Percentiles rank a stretch among this genome's conserved stretches.
Evolutionary conservation across 129 eudicot species (phyloP).

Genomic region (Lonicera japonica): DNA sequence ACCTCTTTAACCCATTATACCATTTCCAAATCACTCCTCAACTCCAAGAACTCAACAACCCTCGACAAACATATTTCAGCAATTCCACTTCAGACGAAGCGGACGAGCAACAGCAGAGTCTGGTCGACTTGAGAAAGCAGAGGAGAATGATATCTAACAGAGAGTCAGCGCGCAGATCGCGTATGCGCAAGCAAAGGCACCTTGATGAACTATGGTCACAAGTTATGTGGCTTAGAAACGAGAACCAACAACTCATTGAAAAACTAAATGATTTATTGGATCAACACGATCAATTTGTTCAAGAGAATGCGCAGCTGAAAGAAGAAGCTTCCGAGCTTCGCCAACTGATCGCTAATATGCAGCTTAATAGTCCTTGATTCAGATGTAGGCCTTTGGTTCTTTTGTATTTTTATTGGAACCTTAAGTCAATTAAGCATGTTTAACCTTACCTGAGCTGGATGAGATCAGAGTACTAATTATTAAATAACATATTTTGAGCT

Average conservation of each 20-base stretch:
- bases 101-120: slow-evolving; percentile 44
- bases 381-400: not conserved
- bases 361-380: slow-evolving; percentile 32
- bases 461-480: too few species aligned
- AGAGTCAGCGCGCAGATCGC: slow-evolving; percentile 61
- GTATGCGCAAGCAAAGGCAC: slow-evolving; percentile 67
- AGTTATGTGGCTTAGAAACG: slow-evolving; percentile 51
- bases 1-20: slow-evolving; percentile 23
- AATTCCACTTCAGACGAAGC: slow-evolving; percentile 70
- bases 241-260: slow-evolving; percentile 45
- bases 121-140: slow-evolving; percentile 51
- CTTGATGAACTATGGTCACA: slow-evolving; percentile 65
- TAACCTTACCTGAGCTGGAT: too few species aligned
- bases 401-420: too few species aligned
- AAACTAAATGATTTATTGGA: slow-evolving; percentile 47
- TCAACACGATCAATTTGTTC: slow-evolving; percentile 34
- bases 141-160: slow-evolving; percentile 69
- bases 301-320: slow-evolving; percentile 49
- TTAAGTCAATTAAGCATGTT: too few species aligned
- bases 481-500: too few species aligned
- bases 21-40: slow-evolving; percentile 29
- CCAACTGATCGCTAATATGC: slow-evolving; percentile 46
- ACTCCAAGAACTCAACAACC: slow-evolving; percentile 29
- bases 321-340: slow-evolving; percentile 49
- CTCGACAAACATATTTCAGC: slow-evolving; percentile 34